phyloP scores from a whole-genome alignment of 352 stramenopile species.

The Halophytophthora polymorphica region DNA sequence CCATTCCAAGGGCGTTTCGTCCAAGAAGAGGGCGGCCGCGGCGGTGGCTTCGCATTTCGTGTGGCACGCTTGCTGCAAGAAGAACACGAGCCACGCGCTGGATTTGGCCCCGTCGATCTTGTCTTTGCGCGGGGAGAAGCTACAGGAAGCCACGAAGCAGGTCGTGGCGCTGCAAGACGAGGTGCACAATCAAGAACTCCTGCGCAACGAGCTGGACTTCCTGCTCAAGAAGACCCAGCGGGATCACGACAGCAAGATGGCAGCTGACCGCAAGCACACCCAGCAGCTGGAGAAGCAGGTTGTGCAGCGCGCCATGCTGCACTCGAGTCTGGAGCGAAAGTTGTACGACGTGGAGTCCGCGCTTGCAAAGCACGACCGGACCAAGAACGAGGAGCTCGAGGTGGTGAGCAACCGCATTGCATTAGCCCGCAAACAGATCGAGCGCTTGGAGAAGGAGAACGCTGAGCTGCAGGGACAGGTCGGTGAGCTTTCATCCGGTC shows the following conservation, averaged over 20 bases:
- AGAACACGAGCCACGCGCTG: conserved; percentile 57
- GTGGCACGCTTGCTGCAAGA: conserved; percentile 84
- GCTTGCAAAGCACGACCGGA: conserved; percentile 45
- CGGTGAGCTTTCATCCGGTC: conserved; percentile 26
- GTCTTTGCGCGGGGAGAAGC: conserved; percentile 69
- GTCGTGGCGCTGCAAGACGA: conserved; percentile 55
- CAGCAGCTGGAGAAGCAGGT: conserved; percentile 76
- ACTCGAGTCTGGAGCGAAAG: conserved; percentile 64
- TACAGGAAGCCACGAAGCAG: conserved; percentile 55
- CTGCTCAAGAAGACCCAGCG: conserved; percentile 71
- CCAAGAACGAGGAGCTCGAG: conserved; percentile 45
- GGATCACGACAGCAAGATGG: conserved; percentile 65
- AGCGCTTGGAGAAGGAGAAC: conserved; percentile 41
- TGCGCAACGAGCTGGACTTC: conserved; percentile 61
- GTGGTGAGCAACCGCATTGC: conserved; percentile 29
- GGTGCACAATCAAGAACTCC: conserved; percentile 53
- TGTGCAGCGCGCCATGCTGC: conserved; percentile 56
- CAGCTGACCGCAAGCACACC: conserved; percentile 59
- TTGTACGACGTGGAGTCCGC: conserved; percentile 67
- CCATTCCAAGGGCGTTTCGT: conserved; percentile 42
- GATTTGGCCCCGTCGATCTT: conserved; percentile 74
- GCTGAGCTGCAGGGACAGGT: conserved; percentile 24
- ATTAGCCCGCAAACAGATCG: conserved; percentile 22
- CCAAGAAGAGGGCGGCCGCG: conserved; percentile 30
- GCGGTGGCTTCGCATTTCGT: conserved; percentile 42